Conservation (phyloP, 164 flowering plant species). For the Umbellularia californica region DNA sequence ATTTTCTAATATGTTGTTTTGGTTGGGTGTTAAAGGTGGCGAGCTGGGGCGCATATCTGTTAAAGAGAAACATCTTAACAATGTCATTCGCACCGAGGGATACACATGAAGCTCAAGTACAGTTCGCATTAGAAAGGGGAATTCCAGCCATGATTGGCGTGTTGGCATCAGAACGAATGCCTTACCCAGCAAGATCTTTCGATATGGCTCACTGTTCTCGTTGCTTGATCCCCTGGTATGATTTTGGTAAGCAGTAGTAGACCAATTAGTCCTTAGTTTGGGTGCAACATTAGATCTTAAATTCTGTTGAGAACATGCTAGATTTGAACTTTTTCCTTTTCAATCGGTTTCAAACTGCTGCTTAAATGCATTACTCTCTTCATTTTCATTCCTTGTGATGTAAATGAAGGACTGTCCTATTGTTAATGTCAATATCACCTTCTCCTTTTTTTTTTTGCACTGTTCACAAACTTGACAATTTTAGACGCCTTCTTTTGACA, state of each 20-base stretch:
- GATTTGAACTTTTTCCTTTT: no score
- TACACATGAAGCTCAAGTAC: constrained; percentile 85
- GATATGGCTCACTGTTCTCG: constrained; percentile 95
- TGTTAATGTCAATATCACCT: neutral
- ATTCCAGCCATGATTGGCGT: constrained; percentile 95
- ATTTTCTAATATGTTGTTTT: neutral
- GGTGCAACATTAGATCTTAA: neutral
- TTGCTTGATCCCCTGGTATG: constrained; percentile 82
- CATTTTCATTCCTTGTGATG: neutral
- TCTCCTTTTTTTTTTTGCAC: neutral
- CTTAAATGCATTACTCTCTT: neutral
- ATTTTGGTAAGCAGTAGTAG: constrained; percentile 46
- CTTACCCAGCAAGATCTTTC: constrained; percentile 81
- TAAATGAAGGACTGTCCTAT: neutral
- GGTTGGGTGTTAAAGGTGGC: constrained; percentile 50
- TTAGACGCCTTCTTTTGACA: constrained; percentile 32
- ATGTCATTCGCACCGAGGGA: constrained; percentile 95
- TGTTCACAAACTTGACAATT: neutral
- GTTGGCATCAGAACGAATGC: constrained; percentile 66
- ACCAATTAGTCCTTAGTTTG: neutral
- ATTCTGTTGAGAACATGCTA: no score
- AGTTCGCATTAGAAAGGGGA: constrained; percentile 89
- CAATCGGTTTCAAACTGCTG: neutral
- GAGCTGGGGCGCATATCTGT: constrained; percentile 82
- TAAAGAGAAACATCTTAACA: constrained; percentile 70